Conservation (phyloP, 1,284 basidiomycete species). For the Flammula alnicola region DNA sequence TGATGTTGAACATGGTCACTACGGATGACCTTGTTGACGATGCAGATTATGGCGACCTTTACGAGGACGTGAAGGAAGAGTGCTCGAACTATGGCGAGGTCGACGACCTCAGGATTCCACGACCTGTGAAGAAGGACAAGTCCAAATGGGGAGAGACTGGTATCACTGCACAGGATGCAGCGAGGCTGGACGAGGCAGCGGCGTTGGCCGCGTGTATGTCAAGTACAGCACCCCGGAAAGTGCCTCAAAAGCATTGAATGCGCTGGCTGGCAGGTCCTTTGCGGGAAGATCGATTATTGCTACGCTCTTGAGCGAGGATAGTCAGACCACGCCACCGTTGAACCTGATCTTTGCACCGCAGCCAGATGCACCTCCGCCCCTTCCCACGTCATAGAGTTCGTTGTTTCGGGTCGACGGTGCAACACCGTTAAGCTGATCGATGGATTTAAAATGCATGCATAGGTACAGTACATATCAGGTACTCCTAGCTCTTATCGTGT, state of each 20-base stretch:
- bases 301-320: slow-evolving; percentile 78
- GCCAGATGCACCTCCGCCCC: slow-evolving; percentile 78
- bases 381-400: slow-evolving; percentile 56
- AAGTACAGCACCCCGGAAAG: slow-evolving; percentile 70
- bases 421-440: too few relatives aligned
- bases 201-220: slow-evolving; percentile 94
- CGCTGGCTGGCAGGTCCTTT: slow-evolving; percentile 90
- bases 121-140: slow-evolving; percentile 86
- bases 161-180: slow-evolving; percentile 67
- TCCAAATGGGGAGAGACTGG: slow-evolving; percentile 78
- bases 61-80: slow-evolving; percentile 95
- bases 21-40: slow-evolving; percentile 92
- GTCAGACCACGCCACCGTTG: slow-evolving; percentile 79
- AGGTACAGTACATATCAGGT: too few relatives aligned
- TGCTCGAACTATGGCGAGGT: slow-evolving; percentile 84
- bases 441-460: too few relatives aligned
- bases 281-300: slow-evolving; percentile 90
- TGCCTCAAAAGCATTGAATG: slow-evolving; percentile 77
- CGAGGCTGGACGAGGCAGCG: slow-evolving; percentile 79
- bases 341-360: slow-evolving; percentile 80
- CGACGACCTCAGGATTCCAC: slow-evolving; percentile 87
- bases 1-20: slow-evolving; percentile 99
- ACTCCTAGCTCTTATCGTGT: too few relatives aligned
- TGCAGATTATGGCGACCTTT: slow-evolving; percentile 91
- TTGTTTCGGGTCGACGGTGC: too few relatives aligned